These are phyloP conservation scores for Bacidia gigantensis DNA, from an alignment of 495 filamentous ascomycete species.

Conservation along the genomic window DNA sequence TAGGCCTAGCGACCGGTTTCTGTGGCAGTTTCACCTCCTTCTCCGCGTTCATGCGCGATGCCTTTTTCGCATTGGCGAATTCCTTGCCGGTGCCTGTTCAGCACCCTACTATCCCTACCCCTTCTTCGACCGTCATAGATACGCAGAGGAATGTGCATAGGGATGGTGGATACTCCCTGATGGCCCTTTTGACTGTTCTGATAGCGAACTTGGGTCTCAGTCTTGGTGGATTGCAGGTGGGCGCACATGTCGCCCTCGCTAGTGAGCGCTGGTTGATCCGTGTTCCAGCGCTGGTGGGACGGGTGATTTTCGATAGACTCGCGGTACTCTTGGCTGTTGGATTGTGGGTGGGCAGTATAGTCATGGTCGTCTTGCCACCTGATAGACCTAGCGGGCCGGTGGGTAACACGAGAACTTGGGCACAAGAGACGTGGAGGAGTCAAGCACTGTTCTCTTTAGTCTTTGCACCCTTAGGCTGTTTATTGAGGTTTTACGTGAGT, in stretches of 20 bases:
- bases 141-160: constrained; percentile 23
- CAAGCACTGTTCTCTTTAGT: constrained; percentile 61
- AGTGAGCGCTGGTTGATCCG: constrained; percentile 36
- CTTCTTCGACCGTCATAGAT: constrained; percentile 2
- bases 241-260: constrained; percentile 66
- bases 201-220: constrained; percentile 55
- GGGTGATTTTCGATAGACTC: constrained; percentile 47
- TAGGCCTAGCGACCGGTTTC: constrained; percentile 85
- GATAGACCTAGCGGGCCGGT: constrained; percentile 32
- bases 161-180: constrained; percentile 71
- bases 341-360: constrained; percentile 65
- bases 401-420: constrained; percentile 17
- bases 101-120: constrained; percentile 17
- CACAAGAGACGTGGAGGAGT: constrained; percentile 55
- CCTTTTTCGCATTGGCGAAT: constrained; percentile 75
- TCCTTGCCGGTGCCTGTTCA: constrained; percentile 39
- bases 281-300: constrained; percentile 35
- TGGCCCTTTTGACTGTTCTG: constrained; percentile 60
- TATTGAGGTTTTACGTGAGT: constrained; percentile 59
- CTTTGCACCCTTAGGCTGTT: constrained; percentile 73
- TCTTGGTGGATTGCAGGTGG: constrained; percentile 52
- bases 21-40: constrained; percentile 90
- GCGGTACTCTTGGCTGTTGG: constrained; percentile 51
- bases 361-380: constrained; percentile 64
- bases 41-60: constrained; percentile 75